Percentiles rank a stretch among this genome's conserved stretches.
Conservation (phyloP, 441 rosid genomes). For the Raphanus hybrid region DNA sequence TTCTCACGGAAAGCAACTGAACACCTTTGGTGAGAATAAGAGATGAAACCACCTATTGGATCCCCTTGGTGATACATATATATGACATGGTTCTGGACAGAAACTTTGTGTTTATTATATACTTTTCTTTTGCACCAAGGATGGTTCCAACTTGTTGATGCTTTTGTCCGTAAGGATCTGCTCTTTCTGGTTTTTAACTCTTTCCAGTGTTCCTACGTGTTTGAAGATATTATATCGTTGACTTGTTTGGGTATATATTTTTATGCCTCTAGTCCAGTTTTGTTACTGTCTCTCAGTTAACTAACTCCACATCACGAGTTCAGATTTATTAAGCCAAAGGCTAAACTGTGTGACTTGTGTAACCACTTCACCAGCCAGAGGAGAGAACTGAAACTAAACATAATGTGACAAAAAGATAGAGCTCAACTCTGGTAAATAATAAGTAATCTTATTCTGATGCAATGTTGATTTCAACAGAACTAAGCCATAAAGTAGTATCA, state of each 20-base stretch:
- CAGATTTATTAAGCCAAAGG: neutral
- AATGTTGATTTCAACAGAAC: neutral
- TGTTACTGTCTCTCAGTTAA: no score
- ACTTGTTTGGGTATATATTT: neutral
- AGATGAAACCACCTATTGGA: neutral
- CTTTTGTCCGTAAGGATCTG: no score
- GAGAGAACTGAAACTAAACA: neutral
- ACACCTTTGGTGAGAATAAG: neutral
- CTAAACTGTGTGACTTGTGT: neutral
- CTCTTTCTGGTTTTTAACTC: no score
- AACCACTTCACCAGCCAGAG: constrained; percentile 2
- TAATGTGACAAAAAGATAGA: neutral
- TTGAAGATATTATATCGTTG: neutral
- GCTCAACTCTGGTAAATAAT: neutral
- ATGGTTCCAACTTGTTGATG: no score
- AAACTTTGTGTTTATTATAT: no score
- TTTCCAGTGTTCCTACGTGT: no score
- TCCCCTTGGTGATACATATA: neutral
- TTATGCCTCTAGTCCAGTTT: neutral
- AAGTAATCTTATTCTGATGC: neutral
- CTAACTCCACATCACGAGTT: neutral
- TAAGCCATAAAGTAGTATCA: neutral
- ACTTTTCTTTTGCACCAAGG: no score
- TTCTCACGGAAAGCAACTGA: neutral
- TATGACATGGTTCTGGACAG: no score